These are phyloP conservation scores for Aegilops longissima DNA, from an alignment of 176 grass and related monocot genomes.

Conservation along the genomic window DNA sequence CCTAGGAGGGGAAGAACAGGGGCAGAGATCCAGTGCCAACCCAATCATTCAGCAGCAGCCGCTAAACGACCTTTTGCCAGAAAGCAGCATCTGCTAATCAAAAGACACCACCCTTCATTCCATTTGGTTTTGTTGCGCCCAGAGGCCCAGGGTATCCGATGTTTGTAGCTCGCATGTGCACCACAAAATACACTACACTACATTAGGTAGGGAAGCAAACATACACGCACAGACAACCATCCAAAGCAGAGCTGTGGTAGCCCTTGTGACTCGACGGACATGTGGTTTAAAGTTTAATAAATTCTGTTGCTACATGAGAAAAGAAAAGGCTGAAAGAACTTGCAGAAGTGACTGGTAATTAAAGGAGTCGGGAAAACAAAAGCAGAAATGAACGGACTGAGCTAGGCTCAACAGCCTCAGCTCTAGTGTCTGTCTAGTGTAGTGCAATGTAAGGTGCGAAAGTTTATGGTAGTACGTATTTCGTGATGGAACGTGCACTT, in stretches of 20 bases:
- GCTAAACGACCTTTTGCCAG: background rate
- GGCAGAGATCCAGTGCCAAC: background rate
- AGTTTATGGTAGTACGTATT: background rate
- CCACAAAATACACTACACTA: background rate
- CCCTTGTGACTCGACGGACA: background rate
- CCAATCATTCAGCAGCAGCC: background rate
- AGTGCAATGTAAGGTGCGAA: background rate
- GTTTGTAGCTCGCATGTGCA: slow-evolving; percentile 21
- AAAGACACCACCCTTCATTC: background rate
- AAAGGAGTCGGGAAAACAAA: background rate
- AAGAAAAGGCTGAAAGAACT: background rate
- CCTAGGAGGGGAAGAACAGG: background rate
- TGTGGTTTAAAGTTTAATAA: background rate
- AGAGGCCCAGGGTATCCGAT: slow-evolving; percentile 16
- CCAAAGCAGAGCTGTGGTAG: background rate
- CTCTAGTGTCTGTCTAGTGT: background rate
- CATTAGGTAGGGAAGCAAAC: background rate
- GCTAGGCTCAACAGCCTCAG: background rate
- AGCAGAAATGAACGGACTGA: background rate
- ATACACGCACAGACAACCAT: background rate
- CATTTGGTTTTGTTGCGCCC: background rate
- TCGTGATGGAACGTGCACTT: background rate
- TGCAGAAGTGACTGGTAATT: background rate
- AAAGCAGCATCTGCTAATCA: slow-evolving; percentile 16
- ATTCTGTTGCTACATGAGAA: background rate